Evolutionary conservation across 257 asterid genomes (phyloP).

Genomic region (Solanum sparsipilum): DNA sequence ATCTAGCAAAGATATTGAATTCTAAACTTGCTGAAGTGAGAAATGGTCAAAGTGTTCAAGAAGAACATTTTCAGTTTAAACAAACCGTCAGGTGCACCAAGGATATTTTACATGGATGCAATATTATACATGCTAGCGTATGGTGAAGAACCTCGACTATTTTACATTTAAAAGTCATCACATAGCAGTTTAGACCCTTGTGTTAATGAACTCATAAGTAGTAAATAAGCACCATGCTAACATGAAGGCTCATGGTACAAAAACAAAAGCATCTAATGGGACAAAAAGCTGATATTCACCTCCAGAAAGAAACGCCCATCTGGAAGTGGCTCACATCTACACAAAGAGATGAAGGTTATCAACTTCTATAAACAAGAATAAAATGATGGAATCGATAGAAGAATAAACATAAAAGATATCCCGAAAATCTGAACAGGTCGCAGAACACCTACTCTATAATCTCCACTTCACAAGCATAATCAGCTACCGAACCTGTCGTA

Average conservation of each 20-base stretch:
- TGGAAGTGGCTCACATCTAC: slow-evolving; percentile 98
- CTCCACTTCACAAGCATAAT: slow-evolving; percentile 96
- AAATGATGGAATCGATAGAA: neutral
- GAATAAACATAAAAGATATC: neutral
- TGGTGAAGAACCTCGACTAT: neutral
- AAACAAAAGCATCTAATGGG: neutral
- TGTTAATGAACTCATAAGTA: neutral
- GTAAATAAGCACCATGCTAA: neutral
- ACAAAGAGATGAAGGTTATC: slow-evolving; percentile 20
- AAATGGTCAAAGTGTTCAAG: neutral
- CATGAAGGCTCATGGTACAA: neutral
- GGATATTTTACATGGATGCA: neutral
- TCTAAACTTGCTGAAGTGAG: neutral
- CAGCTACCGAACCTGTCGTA: slow-evolving; percentile 68
- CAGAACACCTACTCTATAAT: slow-evolving; percentile 68
- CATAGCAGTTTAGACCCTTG: neutral
- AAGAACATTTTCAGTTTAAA: neutral
- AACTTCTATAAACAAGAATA: slow-evolving; percentile 11
- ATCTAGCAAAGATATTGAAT: neutral
- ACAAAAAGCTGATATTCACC: slow-evolving; percentile 31
- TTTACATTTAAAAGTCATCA: neutral
- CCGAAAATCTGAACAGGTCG: neutral
- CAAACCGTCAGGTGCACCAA: neutral
- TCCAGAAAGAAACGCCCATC: slow-evolving; percentile 97
- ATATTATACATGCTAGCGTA: neutral